Base-by-base conservation (phyloP, 2,329 filamentous ascomycete genomes). In the Alternaria sp. region DNA sequence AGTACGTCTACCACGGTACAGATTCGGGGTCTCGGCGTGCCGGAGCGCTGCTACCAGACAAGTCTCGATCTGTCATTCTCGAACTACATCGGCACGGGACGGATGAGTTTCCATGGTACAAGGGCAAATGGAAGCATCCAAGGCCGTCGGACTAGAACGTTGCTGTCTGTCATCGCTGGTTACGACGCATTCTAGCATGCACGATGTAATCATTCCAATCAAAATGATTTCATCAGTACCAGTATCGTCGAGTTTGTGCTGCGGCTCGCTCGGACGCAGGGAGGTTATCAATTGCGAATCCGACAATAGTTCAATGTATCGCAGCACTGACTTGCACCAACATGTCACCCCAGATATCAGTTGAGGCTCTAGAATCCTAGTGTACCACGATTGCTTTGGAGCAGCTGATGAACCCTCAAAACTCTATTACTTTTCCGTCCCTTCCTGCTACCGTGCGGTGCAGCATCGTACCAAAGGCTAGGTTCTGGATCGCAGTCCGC, bases 291-390 rank as follows among this genome's bases (percentile, higher is more conserved):
- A 36, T 49, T 20, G 46, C 39, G 12, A 42, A 42, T 38, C 30
- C 46, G 32, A 49, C 24, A 11, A 49, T 36, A 32, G 46, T 36
- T 38, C 20, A 14, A 49, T 49, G 46, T 6, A 49, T 20, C 18
- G 39, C 20, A 24, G 20, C 39, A 49, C 34, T 16, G 18, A 49
- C 46, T 26, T 49, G 46, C 46, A 36, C 18, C 46, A 38, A 24
- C 7, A 36, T 49, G 46, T 18, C 20, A 49, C 46, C 20, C 20
- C 46, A 49, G 30, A 38, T 20, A 38, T 26, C 46, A 49, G 32
- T 49, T 49, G 46, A 49, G 46, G 30, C 46, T 49, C 32, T 49
- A 49, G 30, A 49, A 26, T 49, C 51, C 32, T 57, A 57, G 54
- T 30, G 47, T 52, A 52, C 54, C 54, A 46, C 34, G n/a, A 44